Base-by-base conservation (phyloP, 805 yeast species). In the Allodekkera sacchari region DNA sequence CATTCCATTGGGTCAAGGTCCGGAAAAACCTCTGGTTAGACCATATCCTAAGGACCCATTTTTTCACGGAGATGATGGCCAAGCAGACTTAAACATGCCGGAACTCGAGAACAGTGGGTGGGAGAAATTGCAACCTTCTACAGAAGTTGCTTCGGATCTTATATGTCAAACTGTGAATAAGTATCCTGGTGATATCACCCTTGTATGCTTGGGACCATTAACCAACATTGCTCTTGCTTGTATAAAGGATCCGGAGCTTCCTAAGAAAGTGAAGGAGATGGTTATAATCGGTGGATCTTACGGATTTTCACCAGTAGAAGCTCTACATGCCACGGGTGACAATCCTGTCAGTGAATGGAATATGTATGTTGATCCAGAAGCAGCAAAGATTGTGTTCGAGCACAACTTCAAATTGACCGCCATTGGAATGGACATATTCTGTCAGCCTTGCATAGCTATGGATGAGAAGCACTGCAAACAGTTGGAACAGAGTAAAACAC, bases 281-380 rank as follows among this genome's bases (percentile, higher is more conserved):
- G 39, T 47, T 25, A 45, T 45, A 20, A 47, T 47, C 27, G 53
- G 50, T 14, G 53, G 52, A 6, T 44, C 50, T 9, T 48, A 41
- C 33, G 53, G 53, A 7, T 48, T 48, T 30, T 36, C 41, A 18
- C 43, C 41, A 6, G 39, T 38, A 12, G 53, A 39, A 24, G 43
- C 43, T 6, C 32, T 47, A 14, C 49, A 47, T 31, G 53, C 52
- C n/a, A 48, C 53, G 4, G 53, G 53, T 13, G 52, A 45, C 30
- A 48, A 48, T 30, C 53, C 52, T 2, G 49, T 47, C 5, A 41
- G 46, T 35, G 52, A 48, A 27, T 48, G 52, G 52, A 48, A 48
- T 33, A 36, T 47, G 17, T 47, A 44, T 24, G 50, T 48, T 11
- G 53, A 48, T 26, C 52, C 53, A 7, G 50, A 48, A 28, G 50